Evolutionary conservation across 2,329 filamentous ascomycete species (phyloP).

Genomic region (Cladosporium cucumerinum): DNA sequence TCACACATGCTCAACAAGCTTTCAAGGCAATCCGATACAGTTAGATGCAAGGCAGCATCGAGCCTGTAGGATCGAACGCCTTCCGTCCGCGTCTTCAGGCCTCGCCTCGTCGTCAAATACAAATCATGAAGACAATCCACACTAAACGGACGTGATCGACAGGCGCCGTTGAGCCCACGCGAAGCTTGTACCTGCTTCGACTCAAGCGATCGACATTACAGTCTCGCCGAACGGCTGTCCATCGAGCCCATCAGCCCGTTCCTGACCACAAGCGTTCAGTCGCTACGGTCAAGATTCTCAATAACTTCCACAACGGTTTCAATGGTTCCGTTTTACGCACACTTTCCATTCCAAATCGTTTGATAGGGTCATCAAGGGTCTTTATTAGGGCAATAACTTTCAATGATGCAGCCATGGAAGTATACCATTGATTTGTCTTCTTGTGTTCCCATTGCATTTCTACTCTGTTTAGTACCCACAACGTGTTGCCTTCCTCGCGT

Average conservation of each 20-base stretch:
- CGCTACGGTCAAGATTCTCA: not conserved
- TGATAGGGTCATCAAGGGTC: not conserved
- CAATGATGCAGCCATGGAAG: not conserved
- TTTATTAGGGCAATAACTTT: not conserved
- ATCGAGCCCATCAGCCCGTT: not conserved
- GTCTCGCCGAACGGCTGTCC: not conserved
- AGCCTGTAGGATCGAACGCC: not conserved
- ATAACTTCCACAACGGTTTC: not conserved
- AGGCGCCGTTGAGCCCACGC: not conserved
- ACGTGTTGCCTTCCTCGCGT: not conserved
- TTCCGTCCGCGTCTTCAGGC: not conserved
- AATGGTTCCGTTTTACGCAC: not conserved
- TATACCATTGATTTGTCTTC: not conserved
- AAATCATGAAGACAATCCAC: not conserved
- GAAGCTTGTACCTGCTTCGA: constrained; percentile 1
- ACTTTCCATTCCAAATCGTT: not conserved
- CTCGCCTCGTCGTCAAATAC: not conserved
- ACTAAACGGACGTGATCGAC: not conserved
- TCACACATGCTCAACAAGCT: not conserved
- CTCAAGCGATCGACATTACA: not conserved
- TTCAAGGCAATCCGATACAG: not conserved
- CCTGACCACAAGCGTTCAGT: not conserved
- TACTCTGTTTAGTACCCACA: not conserved
- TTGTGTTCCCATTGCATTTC: not conserved
- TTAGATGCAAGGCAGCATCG: not conserved